Evolutionary conservation across 1,284 basidiomycete species (phyloP), one percentile per base, ranked within the genome.

Genomic region (Retiboletus flavoniger): DNA sequence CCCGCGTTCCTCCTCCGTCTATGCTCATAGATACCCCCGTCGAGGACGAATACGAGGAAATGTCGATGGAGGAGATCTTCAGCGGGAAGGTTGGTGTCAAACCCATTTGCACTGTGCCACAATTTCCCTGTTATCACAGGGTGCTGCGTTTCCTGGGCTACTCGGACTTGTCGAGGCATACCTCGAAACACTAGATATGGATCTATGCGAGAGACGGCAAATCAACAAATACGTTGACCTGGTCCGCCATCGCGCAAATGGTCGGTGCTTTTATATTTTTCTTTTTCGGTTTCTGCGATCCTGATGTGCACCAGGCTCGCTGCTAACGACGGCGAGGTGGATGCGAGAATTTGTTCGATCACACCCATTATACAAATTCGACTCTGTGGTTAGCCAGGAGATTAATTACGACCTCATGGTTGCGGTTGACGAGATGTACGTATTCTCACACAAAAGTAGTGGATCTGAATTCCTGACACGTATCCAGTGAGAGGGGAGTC

Each of bases 351-450:
- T 97, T 71, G 90, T 99, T 44, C 84, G 85, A 19, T 80, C 83
- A 1, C 97, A 99, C 72, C 92, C 95, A 4, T 81, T 78, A 19
- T 99, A 99, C 77, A 89, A 91, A 72, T 80, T 84, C 50, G 95
- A 99, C 73, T 97, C 94, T 40, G 87, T 91, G 34, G 91, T 99
- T 24, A 89, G 78, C 47, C 83, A 93, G 66, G 86, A 91, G 73
- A 93, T 99, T 69, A 98, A 96, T 68, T 97, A 95, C 69, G 97
- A 99, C 72, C 80, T 99, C 39, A 81, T 98, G 70, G 80, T 87
- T 48, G 90, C 92, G 7, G 75, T 98, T n/a, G 95, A 99, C 70
- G 85, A 92, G 67, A 91, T 99, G 91, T 94, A 67, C 70, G 91
- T 74, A 16, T 45, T 48, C 41, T 55, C 26, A 7, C 19, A 7